Base-by-base conservation (phyloP, 208 protist species). In the Crithidia sp. region DNA sequence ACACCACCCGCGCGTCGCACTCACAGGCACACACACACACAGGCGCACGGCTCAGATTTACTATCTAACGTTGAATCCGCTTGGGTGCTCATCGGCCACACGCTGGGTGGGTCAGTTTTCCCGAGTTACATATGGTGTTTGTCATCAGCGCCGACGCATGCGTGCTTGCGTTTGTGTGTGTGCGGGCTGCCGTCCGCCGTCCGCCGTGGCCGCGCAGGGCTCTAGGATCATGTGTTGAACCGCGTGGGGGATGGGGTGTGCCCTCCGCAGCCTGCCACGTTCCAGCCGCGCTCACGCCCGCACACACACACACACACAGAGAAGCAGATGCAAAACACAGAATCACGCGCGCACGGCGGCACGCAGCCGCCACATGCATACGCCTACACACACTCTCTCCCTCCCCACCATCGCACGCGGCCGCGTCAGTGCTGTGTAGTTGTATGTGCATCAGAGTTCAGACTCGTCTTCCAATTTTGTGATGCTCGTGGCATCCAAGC, bases 31-130 rank as follows among this genome's bases (percentile, higher is more conserved):
- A 45, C 57, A 62, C 57, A 61, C 57, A 45, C 57, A 94, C 83
- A 64, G 95, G 88, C 52, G 85, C 71, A 63, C 90, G 60, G 56
- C 61, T 81, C 95, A 88, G 66, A 72, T 56, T 37, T 95, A 71
- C 43, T 86, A 92, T 60, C 65, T 81, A 76, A 98, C 81, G 65
- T 81, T 83, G 65, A 95, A 85, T 60, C 96, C 87, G 28, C 94
- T 63, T 17, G 92, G 91, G 37, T 89, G 87, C 63, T 79, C 73
- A 62, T 84, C 79, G 67, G 41, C 56, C 67, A 71, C 67, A 36
- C 45, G 28, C 28, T 17, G 28, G 56, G 47, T 63, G 65, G 39
- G n/a, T 74, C 88, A 59, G 88, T 88, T 73, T 78, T 87, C 44
- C 82, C 77, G 72, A 95, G 77, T 68, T 92, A 79, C 49, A 91